Conservation (phyloP, 495 filamentous ascomycete species). For the Penicillium soppii region DNA sequence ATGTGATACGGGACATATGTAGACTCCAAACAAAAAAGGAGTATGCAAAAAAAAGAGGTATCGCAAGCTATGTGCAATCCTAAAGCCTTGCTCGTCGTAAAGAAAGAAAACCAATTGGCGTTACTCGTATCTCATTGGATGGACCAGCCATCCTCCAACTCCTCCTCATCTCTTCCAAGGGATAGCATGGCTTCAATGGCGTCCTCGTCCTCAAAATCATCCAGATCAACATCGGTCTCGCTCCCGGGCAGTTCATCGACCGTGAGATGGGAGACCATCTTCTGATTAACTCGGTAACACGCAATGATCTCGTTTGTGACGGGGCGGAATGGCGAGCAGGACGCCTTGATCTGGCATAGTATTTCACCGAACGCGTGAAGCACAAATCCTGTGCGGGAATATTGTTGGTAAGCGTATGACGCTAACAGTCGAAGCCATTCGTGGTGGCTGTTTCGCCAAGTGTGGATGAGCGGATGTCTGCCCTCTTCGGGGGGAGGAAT, state of each 20-base stretch:
- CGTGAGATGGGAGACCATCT: conserved; percentile 26
- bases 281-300: conserved; percentile 36
- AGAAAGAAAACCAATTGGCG: not conserved
- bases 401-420: conserved; percentile 54
- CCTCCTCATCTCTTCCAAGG: conserved; percentile 7
- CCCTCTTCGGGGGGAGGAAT: conserved; percentile 28
- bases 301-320: conserved; percentile 29
- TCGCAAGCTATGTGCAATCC: not conserved
- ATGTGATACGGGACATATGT: not conserved
- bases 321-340: conserved; percentile 20
- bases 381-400: conserved; percentile 43
- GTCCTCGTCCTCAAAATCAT: conserved; percentile 35
- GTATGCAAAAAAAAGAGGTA: not conserved
- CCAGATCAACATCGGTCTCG: conserved; percentile 14
- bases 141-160: not conserved
- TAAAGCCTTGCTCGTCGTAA: not conserved
- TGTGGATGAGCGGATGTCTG: conserved; percentile 41
- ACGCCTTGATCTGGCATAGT: conserved; percentile 63
- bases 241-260: conserved; percentile 16
- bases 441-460: conserved; percentile 40
- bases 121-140: not conserved
- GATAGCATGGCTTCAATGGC: conserved; percentile 33
- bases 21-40: not conserved
- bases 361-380: conserved; percentile 66
- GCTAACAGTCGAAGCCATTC: conserved; percentile 56